These are phyloP conservation scores for Tritrichomonas musculus DNA, from an alignment of 208 protist species.

Conservation along the genomic window DNA sequence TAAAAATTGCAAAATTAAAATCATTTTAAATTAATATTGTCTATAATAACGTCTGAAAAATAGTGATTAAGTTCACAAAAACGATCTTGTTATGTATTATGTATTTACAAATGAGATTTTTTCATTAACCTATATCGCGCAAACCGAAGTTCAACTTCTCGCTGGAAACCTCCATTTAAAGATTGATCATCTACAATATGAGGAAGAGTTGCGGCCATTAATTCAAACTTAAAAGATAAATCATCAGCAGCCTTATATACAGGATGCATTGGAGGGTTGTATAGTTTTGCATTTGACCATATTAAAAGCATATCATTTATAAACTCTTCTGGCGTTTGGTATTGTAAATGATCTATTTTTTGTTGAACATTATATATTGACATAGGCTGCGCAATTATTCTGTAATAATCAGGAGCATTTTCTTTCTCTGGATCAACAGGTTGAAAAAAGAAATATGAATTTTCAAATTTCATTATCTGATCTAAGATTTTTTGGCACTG, in stretches of 20 bases:
- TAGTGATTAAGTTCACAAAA: too few species aligned
- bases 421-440: conserved; percentile 23
- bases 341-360: not conserved
- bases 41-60: too few species aligned
- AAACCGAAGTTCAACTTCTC: not conserved
- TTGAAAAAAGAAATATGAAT: conserved; percentile 20
- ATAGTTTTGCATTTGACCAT: conserved; percentile 11
- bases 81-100: too few species aligned
- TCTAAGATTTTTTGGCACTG: not conserved
- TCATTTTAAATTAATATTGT: too few species aligned
- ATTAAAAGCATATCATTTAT: not conserved
- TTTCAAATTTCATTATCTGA: not conserved
- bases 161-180: not conserved
- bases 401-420: not conserved
- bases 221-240: not conserved
- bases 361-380: not conserved
- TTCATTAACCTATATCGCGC: not conserved
- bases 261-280: not conserved
- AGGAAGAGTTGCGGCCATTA: not conserved
- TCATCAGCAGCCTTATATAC: not conserved
- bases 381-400: not conserved
- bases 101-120: conserved; percentile 16
- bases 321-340: not conserved
- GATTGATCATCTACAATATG: not conserved
- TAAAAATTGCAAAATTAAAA: too few species aligned